These are phyloP conservation scores for Citrus inodora DNA, from an alignment of 345 rosid genomes.

Conservation along the genomic window DNA sequence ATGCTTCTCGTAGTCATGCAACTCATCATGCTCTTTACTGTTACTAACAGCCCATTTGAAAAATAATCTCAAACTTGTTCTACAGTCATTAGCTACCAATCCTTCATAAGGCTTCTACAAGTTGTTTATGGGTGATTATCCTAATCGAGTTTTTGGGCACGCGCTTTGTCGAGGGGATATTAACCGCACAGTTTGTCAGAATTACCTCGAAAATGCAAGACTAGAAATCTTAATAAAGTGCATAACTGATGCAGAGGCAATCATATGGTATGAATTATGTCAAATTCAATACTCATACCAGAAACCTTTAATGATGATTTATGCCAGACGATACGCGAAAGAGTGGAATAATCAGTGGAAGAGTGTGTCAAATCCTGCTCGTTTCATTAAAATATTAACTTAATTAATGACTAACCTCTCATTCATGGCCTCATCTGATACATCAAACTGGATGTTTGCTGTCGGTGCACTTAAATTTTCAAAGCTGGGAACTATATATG, in stretches of 20 bases:
- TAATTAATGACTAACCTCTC: constrained; percentile 23
- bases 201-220: constrained; percentile 25
- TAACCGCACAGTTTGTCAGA: constrained; percentile 15
- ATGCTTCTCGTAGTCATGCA: constrained; percentile 1
- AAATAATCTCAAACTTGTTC: constrained; percentile 13
- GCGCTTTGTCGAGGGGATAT: constrained; percentile 35
- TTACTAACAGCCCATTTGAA: constrained; percentile 15
- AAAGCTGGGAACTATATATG: constrained; percentile 13
- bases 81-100: constrained; percentile 9
- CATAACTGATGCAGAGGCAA: constrained; percentile 7
- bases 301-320: neutral
- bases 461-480: constrained; percentile 18
- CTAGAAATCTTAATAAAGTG: constrained; percentile 13
- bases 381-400: neutral
- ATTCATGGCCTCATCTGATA: constrained; percentile 5
- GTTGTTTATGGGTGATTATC: constrained; percentile 10
- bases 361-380: constrained; percentile 12
- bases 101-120: constrained; percentile 27
- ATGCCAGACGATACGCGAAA: constrained; percentile 23
- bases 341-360: constrained; percentile 6
- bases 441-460: constrained; percentile 23
- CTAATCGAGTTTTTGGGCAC: constrained; percentile 20
- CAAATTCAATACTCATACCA: constrained; percentile 32
- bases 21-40: neutral
- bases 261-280: constrained; percentile 35